Evolutionary conservation across 305 asterid genomes (phyloP), one percentile per base, ranked within the genome.

Genomic region (Plantago rigida): DNA sequence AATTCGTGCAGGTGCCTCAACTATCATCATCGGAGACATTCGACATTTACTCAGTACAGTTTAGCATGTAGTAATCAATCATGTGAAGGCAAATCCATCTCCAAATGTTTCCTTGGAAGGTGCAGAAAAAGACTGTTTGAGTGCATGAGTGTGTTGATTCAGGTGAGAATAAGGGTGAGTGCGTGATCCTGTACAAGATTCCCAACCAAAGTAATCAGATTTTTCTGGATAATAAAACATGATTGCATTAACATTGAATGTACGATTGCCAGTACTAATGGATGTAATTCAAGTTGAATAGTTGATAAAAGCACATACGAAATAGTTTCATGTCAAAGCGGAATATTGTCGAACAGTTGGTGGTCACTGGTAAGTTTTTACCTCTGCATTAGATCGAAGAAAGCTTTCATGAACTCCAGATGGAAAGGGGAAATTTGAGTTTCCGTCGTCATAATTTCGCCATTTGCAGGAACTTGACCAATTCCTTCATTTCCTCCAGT

Each of bases 1-100:
- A 14, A 59, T 56, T 49, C 65, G 56, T 69, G 64, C 79, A 82
- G 87, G 85, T 68, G 51, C 85, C 83, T 64, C 85, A 82, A 39
- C 71, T 82, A 42, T 72, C 81, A 19, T 67, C 83, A 12, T 72
- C 85, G 0, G 77, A 73, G 64, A 68, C 41, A 56, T 77, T 82
- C 47, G 84, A 82, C 24, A 58, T 79, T 29, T 66, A 79, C 73
- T 17, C 74, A 15, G 63, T 47, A 63, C 51, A 58, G 31, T 70
- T 79, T 51, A 31, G 39, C 63, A 63, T 72, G 47, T 81, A 67
- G 15, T 13, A 51, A 51, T 24, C 15, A 24, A 5, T 9, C 26
- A n/a, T 4, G 3, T 24, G 31, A 24, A 22, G 57, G 9, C 4
- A 51, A 22, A 19, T 19, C 36, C 24, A 24, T 19, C 57, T 51